Conservation (phyloP, 192 early-diverging fungal species). For the Geranomyces michiganensis region DNA sequence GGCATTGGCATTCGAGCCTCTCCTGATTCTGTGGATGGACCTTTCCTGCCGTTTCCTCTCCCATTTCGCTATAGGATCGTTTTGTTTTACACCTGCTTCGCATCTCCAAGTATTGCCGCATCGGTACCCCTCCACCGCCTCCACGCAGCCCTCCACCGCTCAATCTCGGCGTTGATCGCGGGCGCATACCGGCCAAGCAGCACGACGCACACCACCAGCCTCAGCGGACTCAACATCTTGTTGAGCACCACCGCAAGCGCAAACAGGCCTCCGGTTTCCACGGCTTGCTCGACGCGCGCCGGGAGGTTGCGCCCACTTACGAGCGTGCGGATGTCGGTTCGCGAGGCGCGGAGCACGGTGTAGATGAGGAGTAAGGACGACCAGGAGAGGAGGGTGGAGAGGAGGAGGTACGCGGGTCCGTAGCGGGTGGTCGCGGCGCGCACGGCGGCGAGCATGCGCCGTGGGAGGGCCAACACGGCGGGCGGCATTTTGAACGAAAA, state of each 20-base stretch:
- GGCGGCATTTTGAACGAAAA: not conserved
- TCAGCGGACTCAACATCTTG: slow-evolving; percentile 20
- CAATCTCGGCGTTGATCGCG: slow-evolving; percentile 18
- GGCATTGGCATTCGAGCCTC: too few species aligned
- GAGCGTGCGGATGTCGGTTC: slow-evolving; percentile 14
- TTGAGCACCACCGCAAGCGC: slow-evolving; percentile 27
- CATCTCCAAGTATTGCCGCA: not conserved
- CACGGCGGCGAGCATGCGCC: not conserved
- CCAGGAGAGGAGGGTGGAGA: slow-evolving; percentile 29
- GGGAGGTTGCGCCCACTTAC: slow-evolving; percentile 13
- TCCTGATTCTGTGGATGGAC: too few species aligned
- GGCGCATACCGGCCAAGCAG: slow-evolving; percentile 6
- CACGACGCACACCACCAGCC: slow-evolving; percentile 16
- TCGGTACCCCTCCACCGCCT: slow-evolving; percentile 14
- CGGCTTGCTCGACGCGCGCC: not conserved
- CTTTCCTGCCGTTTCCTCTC: too few species aligned
- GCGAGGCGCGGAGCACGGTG: slow-evolving; percentile 8
- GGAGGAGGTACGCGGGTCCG: slow-evolving; percentile 29
- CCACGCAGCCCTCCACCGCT: slow-evolving; percentile 4
- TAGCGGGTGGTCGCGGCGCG: slow-evolving; percentile 2
- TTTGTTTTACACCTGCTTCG: not conserved
- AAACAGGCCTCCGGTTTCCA: slow-evolving; percentile 23
- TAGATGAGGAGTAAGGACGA: slow-evolving; percentile 25
- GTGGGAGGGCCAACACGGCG: not conserved
- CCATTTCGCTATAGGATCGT: too few species aligned